Percentiles rank a stretch among this genome's conserved stretches.
Evolutionary conservation across 768 basidiomycete species (phyloP).

Genomic region (Pisolithus sp.): DNA sequence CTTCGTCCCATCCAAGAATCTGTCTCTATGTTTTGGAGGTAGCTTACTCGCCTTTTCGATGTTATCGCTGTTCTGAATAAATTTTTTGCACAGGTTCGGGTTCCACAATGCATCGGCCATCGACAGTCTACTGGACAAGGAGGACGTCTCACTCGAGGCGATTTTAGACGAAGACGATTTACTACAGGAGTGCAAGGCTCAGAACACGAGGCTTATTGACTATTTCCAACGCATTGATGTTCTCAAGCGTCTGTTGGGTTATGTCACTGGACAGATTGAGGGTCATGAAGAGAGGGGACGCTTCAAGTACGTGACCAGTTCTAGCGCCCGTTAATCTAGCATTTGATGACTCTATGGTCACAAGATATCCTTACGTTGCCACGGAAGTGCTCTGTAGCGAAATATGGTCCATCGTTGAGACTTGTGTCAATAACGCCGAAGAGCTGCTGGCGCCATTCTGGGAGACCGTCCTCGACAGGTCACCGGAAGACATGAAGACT

Average conservation of each 20-base stretch:
- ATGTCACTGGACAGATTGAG: conserved; percentile 85
- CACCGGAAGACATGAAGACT: conserved; percentile 81
- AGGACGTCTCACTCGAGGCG: conserved; percentile 82
- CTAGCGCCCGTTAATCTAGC: background rate
- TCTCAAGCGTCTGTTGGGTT: conserved; percentile 71
- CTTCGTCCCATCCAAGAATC: conserved; percentile 10
- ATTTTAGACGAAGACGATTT: conserved; percentile 93
- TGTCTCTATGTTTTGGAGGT: conserved; percentile 45
- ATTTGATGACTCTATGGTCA: conserved; percentile 2
- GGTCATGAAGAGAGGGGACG: conserved; percentile 69
- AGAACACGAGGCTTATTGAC: conserved; percentile 84
- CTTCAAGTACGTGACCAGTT: conserved; percentile 62
- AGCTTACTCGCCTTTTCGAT: conserved; percentile 10
- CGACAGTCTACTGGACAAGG: conserved; percentile 86
- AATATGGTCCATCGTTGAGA: conserved; percentile 92
- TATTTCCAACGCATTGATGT: conserved; percentile 82
- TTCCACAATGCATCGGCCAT: conserved; percentile 86
- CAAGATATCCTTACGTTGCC: conserved; percentile 85
- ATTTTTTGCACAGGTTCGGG: conserved; percentile 58
- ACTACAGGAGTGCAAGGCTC: conserved; percentile 90
- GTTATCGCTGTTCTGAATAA: conserved; percentile 1
- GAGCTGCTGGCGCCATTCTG: conserved; percentile 83
- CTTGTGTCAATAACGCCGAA: conserved; percentile 65
- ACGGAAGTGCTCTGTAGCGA: conserved; percentile 95
- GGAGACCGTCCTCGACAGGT: conserved; percentile 78